These are phyloP conservation scores for Breviolum minutum DNA, from an alignment of 73 alveolate genomes.

Conservation along the genomic window DNA sequence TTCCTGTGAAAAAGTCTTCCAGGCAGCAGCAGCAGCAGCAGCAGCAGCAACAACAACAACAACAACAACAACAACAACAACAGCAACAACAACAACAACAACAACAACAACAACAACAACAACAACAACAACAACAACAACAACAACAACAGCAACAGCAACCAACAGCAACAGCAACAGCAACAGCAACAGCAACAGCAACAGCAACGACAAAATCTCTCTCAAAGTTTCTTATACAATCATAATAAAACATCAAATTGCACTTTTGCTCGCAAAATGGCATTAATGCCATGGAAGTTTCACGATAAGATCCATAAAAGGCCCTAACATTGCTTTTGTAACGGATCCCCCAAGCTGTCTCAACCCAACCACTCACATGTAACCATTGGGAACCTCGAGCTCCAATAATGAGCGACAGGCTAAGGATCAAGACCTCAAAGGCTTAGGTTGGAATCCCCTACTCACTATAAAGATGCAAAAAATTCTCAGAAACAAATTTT, in stretches of 20 bases:
- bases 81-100: neutral
- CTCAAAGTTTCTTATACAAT: no score
- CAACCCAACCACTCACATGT: neutral
- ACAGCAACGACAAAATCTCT: neutral
- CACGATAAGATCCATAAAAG: no score
- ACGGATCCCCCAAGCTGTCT: neutral
- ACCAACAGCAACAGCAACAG: no score
- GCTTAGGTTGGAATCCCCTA: no score
- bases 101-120: neutral
- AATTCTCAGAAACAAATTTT: no score
- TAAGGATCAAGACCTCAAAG: constrained; percentile 47
- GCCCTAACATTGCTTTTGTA: neutral
- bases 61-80: neutral
- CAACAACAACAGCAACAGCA: neutral
- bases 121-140: neutral
- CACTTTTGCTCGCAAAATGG: no score
- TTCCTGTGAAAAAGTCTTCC: neutral
- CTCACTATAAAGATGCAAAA: no score
- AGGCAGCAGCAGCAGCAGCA: no score
- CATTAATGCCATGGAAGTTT: no score
- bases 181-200: constrained; percentile 1
- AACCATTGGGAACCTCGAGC: constrained; percentile 16
- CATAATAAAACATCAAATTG: no score
- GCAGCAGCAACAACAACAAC: neutral
- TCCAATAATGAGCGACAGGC: constrained; percentile 72